These are phyloP conservation scores for Nothophaeocryptopus gaeumannii DNA, from an alignment of 2,329 filamentous ascomycete genomes.

Conservation along the genomic window DNA sequence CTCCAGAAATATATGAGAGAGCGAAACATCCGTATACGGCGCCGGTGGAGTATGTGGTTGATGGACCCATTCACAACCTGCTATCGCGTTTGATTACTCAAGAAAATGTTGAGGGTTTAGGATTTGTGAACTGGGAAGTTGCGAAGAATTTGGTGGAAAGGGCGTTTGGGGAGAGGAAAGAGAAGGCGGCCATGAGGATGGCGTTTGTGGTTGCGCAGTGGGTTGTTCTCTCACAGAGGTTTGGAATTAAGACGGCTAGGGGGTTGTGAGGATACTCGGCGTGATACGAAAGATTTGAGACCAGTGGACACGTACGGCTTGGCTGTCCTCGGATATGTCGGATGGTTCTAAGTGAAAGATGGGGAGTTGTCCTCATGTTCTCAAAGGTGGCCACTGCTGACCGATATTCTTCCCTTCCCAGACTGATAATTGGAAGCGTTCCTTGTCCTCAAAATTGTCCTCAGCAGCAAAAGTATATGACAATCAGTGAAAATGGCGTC, in stretches of 20 bases:
- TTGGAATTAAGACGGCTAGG: conserved; percentile 2
- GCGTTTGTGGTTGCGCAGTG: conserved; percentile 15
- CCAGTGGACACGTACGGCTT: too few species aligned
- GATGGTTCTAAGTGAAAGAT: too few species aligned
- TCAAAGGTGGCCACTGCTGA: too few species aligned
- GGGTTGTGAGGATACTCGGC: neutral
- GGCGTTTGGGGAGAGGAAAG: conserved; percentile 6
- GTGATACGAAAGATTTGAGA: too few species aligned
- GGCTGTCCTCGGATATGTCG: too few species aligned
- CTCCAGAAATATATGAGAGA: conserved; percentile 26
- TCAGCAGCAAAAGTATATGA: too few species aligned
- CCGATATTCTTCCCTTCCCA: too few species aligned
- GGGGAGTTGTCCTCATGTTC: too few species aligned
- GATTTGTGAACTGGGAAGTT: conserved; percentile 28
- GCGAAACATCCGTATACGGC: conserved; percentile 28
- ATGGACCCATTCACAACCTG: conserved; percentile 22
- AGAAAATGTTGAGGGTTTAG: conserved; percentile 28
- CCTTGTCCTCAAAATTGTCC: too few species aligned
- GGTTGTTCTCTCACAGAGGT: conserved; percentile 8
- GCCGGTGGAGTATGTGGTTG: conserved; percentile 21
- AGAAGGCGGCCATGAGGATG: conserved; percentile 1
- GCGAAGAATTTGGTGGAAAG: conserved; percentile 1
- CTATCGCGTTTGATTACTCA: conserved; percentile 21
- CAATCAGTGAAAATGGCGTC: too few species aligned
- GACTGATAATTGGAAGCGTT: too few species aligned